Percentiles rank a stretch among this genome's conserved stretches.
These are phyloP conservation scores for Erysimum cheiranthoides DNA, from an alignment of 345 rosid genomes.

Conservation along the genomic window DNA sequence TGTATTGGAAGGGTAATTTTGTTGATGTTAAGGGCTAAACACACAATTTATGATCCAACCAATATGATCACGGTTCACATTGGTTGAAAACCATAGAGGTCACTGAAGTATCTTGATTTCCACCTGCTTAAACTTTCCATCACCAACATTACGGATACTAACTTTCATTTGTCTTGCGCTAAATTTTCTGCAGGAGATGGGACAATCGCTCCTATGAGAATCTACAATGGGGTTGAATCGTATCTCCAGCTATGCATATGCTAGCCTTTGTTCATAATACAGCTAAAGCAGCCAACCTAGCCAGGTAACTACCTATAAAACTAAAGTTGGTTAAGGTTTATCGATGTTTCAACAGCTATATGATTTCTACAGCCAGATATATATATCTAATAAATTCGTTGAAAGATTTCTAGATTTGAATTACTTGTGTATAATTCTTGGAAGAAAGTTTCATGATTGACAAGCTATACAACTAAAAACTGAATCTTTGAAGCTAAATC, in stretches of 20 bases:
- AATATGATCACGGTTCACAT: too few species aligned
- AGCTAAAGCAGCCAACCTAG: slow-evolving; percentile 60
- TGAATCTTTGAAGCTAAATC: slow-evolving; percentile 4
- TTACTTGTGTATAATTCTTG: not conserved
- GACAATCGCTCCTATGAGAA: slow-evolving; percentile 73
- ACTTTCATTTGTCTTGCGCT: not conserved
- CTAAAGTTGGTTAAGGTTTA: not conserved
- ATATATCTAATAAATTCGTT: too few species aligned
- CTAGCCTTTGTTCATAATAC: slow-evolving; percentile 57
- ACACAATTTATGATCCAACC: slow-evolving; percentile 46
- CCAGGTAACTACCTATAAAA: not conserved
- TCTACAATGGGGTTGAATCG: slow-evolving; percentile 78
- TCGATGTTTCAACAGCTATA: not conserved
- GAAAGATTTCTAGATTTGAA: not conserved
- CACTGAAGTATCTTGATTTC: slow-evolving; percentile 49
- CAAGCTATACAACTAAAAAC: not conserved
- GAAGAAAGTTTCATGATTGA: slow-evolving; percentile 6
- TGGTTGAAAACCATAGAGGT: slow-evolving; percentile 64
- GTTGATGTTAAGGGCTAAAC: slow-evolving; percentile 54
- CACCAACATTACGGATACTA: not conserved
- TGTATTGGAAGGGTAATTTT: not conserved
- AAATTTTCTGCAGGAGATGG: slow-evolving; percentile 62
- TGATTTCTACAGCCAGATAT: not conserved
- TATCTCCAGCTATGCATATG: slow-evolving; percentile 65
- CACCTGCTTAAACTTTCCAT: not conserved